phyloP scores from a whole-genome alignment of 1,284 basidiomycete genomes.

The Hymenochaete sp. region DNA sequence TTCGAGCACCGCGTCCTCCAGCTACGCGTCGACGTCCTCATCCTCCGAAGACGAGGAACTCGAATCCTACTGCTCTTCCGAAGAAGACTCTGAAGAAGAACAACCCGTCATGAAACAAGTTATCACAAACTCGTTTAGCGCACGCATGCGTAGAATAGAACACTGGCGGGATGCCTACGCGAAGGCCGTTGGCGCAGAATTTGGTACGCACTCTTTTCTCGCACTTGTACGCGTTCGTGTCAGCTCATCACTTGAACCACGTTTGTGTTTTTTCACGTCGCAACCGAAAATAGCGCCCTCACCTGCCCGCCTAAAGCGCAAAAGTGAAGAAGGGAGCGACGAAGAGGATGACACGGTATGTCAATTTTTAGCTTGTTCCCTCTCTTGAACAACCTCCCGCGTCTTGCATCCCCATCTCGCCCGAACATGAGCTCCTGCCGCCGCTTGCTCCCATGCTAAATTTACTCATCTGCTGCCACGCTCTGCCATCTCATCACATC shows the following conservation, averaged over 20 bases:
- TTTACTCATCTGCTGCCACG: constrained; percentile 14
- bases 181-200: constrained; percentile 23
- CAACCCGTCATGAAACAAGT: constrained; percentile 24
- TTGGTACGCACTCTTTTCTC: constrained; percentile 14
- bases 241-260: background rate
- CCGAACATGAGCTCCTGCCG: background rate
- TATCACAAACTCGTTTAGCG: constrained; percentile 43
- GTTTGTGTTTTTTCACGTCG: background rate
- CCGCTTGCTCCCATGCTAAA: constrained; percentile 3
- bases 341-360: constrained; percentile 41
- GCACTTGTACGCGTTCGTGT: background rate
- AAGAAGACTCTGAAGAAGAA: constrained; percentile 24
- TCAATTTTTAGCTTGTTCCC: constrained; percentile 19
- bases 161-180: constrained; percentile 47
- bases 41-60: constrained; percentile 1
- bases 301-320: constrained; percentile 23
- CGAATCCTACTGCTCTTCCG: constrained; percentile 16
- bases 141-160: constrained; percentile 49
- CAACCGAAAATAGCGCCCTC: constrained; percentile 21
- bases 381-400: constrained; percentile 5
- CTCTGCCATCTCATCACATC: constrained; percentile 3
- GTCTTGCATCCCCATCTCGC: constrained; percentile 4
- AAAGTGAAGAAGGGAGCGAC: constrained; percentile 34
- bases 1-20: constrained; percentile 28
- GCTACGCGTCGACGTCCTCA: background rate